Evolutionary conservation across 2,329 filamentous ascomycete genomes (phyloP), one percentile per base, ranked within the genome.

Genomic region (Aspergillus phoenicis): DNA sequence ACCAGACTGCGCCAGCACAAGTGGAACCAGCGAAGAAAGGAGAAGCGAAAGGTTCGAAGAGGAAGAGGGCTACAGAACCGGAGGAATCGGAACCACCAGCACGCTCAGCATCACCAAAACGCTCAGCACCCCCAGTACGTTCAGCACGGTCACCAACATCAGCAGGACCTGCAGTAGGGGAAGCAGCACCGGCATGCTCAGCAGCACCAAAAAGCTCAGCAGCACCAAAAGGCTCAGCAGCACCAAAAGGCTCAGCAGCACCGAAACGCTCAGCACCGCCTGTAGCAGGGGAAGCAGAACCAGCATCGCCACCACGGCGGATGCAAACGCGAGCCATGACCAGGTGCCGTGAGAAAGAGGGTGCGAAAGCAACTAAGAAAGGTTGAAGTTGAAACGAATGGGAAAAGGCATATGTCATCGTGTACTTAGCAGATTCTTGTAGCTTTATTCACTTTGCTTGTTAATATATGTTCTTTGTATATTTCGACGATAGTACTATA

Each of bases 291-390:
- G 17, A 45, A 45, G 20, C 41, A 13, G 41, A 8, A 45, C 41
- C 41, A 24, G 41, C 41, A 45, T 56, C 60, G 61, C 36, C 58
- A 62, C 52, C 60, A 8, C 10, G 41, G 5, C 17, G 41, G 20
- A 45, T 24, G 41, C 41, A 24, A 45, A 45, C 41, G 4, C 41
- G 41, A 20, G 20, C 41, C 10, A 45, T 24, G 41, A 13, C 41
- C 41, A 45, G 11, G 33, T 36, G 10, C 33, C 33, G 13, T 11
- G 33, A 11, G 33, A 36, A 13, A 36, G 33, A 45, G 20, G 10
- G 20, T 24, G 22, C 10, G 20, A 24, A 15, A 13, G 20, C 41
- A 4, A 6, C 10, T 2, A 20, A 15, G 4, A 22, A 45, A 13
- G 10, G 11, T 5, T 11, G 41, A 17, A 22, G 11, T 11, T 17